Percentiles rank a stretch among this genome's conserved stretches.
Evolutionary conservation across 208 protist species (phyloP).

Genomic region (Angomonas deanei): DNA sequence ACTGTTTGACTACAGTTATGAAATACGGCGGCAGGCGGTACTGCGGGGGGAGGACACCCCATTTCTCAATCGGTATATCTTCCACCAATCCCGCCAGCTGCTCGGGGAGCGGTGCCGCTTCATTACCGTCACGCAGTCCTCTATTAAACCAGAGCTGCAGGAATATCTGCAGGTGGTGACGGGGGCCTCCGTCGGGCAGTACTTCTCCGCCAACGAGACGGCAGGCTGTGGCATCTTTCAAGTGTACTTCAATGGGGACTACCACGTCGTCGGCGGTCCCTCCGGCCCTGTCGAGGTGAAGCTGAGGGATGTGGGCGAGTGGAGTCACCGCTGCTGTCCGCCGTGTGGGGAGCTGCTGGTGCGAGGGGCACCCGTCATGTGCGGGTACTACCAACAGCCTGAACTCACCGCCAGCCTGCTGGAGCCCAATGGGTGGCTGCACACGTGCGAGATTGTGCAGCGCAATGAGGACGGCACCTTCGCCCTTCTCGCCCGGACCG

Average conservation of each 20-base stretch:
- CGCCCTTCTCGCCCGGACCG: constrained; percentile 59
- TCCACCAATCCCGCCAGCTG: constrained; percentile 52
- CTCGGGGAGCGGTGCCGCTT: constrained; percentile 69
- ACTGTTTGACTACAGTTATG: constrained; percentile 65
- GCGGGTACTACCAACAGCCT: constrained; percentile 80
- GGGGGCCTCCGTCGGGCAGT: constrained; percentile 43
- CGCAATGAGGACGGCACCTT: constrained; percentile 39
- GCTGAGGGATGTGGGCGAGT: constrained; percentile 58
- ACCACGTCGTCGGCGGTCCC: constrained; percentile 33
- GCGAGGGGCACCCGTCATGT: constrained; percentile 47
- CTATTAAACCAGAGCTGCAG: constrained; percentile 43
- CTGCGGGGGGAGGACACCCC: constrained; percentile 61
- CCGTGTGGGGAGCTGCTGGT: constrained; percentile 72
- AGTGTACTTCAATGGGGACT: constrained; percentile 16
- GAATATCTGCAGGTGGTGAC: constrained; percentile 74
- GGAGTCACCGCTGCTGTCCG: constrained; percentile 20
- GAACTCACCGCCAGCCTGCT: constrained; percentile 61
- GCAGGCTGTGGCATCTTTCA: constrained; percentile 36
- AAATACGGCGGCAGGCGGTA: constrained; percentile 43
- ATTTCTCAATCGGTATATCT: constrained; percentile 67
- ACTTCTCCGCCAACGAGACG: constrained; percentile 45
- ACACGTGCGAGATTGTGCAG: constrained; percentile 72
- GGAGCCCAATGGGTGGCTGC: constrained; percentile 50
- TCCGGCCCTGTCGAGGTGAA: constrained; percentile 73
- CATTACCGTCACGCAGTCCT: constrained; percentile 46